Base-by-base conservation (phyloP, 164 flowering plant species). In the Tetracentron sinense region DNA sequence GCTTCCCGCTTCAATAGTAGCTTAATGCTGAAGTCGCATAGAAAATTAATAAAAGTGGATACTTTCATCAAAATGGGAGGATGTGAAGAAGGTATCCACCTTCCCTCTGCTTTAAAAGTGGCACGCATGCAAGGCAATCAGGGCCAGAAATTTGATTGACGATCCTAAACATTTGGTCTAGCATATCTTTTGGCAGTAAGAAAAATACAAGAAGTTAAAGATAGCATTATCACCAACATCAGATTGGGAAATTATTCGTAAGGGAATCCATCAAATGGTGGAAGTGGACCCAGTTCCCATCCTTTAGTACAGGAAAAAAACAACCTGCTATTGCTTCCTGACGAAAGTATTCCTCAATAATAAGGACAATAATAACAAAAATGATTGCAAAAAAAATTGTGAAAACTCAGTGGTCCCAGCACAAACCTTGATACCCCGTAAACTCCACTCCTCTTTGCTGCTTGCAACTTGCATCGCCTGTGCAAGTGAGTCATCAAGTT, bases 361-460 rank as follows among this genome's bases (percentile, higher is more conserved):
- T 33, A 33, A 33, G 10, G 38, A 33, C 38, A 33, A 33, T 10
- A 38, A 10, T 38, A 38, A 38, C 5, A 38, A 1, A 8, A 12
- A 38, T 38, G 44, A 38, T 8, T 33, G 31, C 6, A 53, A 23
- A 16, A 58, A 23, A 54, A 15, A 26, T 54, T 20, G 21, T 25
- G 1, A 31, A 21, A 48, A 7, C 11, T 31, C 11, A 48, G 56
- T 12, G 0, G 49, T 20, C 4, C n/a, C n/a, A n/a, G n/a, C n/a
- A n/a, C 61, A 12, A 21, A 85, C 96, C 96, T 90, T 84, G 2
- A 69, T 72, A 16, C 91, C 96, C 17, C 76, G 81, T 4, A 67
- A 54, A 50, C 66, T 84, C 96, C 96, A 87, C 58, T 90, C 94
- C 35, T 86, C 85, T 14, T 76, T 69, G 42, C 70, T 86, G 76